These are phyloP conservation scores for Talaromyces sp. DNA, from an alignment of 2,329 filamentous ascomycete genomes.

Conservation along the genomic window DNA sequence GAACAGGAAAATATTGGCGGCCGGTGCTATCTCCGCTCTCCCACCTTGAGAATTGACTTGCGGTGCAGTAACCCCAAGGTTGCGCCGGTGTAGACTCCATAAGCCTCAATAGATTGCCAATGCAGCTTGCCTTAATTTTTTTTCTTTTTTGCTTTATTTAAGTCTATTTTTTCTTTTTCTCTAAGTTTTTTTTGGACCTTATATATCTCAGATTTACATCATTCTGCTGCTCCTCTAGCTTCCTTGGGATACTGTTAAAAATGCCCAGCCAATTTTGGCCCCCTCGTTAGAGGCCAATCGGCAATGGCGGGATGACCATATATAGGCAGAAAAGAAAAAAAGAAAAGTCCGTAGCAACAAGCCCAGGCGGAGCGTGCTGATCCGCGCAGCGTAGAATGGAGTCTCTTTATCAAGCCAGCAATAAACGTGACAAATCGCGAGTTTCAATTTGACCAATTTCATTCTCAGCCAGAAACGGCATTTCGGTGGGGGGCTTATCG, in stretches of 20 bases:
- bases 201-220: background rate
- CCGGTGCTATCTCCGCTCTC: conserved; percentile 32
- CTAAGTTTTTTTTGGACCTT: background rate
- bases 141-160: conserved; percentile 2
- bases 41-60: conserved; percentile 12
- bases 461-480: conserved; percentile 16
- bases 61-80: background rate
- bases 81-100: conserved; percentile 7
- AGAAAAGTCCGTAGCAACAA: conserved; percentile 1
- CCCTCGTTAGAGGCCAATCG: conserved; percentile 7
- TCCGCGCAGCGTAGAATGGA: conserved; percentile 27
- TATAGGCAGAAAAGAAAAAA: conserved; percentile 12
- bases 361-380: conserved; percentile 23
- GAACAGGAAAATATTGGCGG: conserved; percentile 41
- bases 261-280: background rate
- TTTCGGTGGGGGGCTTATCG: conserved; percentile 23
- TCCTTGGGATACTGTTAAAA: too few species aligned
- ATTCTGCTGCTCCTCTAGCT: background rate
- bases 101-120: background rate
- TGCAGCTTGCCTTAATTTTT: background rate
- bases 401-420: conserved; percentile 18
- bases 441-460: conserved; percentile 22
- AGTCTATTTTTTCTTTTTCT: background rate
- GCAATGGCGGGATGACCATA: conserved; percentile 13
- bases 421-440: conserved; percentile 30